A percentile compares a stretch with the other conserved stretches of the same genome.
Conservation (phyloP, 805 yeast species). For the Saccharomycopsis amapae region DNA sequence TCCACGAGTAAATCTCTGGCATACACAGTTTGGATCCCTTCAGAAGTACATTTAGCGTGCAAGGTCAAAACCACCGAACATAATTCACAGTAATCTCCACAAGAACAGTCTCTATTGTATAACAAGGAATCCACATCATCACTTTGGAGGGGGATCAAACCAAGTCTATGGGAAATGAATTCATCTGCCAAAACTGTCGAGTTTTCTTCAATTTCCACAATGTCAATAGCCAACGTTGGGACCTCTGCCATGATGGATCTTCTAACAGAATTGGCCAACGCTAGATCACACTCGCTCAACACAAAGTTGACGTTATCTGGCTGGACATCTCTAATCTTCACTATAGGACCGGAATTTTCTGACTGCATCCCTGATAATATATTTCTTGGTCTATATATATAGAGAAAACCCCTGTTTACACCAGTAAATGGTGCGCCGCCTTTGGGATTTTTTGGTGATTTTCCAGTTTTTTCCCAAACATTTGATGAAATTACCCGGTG, state of each 20-base stretch:
- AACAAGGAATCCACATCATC: conserved; percentile 76
- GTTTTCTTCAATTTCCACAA: conserved; percentile 88
- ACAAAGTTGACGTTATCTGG: conserved; percentile 87
- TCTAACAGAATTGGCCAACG: conserved; percentile 87
- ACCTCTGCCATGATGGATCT: conserved; percentile 93
- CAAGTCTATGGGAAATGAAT: conserved; percentile 89
- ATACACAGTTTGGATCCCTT: conserved; percentile 82
- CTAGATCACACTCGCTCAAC: conserved; percentile 75
- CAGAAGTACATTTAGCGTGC: conserved; percentile 85
- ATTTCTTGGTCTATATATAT: no score
- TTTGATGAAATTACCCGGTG: no score
- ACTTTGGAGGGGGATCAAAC: conserved; percentile 82
- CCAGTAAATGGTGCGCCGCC: no score
- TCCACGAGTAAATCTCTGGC: conserved; percentile 65
- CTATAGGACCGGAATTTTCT: conserved; percentile 54
- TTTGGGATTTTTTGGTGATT: no score
- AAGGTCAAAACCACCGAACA: conserved; percentile 85
- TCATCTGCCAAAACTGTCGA: conserved; percentile 96
- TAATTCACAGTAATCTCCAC: conserved; percentile 94
- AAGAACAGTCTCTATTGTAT: conserved; percentile 92
- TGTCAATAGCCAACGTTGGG: conserved; percentile 93
- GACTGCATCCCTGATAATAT: background rate
- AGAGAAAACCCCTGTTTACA: no score
- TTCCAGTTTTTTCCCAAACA: no score
- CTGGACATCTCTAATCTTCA: conserved; percentile 81